Evolutionary conservation across 139 green algal species (phyloP), one percentile per base, ranked within the genome.

Genomic region (Picocystis salinarum): DNA sequence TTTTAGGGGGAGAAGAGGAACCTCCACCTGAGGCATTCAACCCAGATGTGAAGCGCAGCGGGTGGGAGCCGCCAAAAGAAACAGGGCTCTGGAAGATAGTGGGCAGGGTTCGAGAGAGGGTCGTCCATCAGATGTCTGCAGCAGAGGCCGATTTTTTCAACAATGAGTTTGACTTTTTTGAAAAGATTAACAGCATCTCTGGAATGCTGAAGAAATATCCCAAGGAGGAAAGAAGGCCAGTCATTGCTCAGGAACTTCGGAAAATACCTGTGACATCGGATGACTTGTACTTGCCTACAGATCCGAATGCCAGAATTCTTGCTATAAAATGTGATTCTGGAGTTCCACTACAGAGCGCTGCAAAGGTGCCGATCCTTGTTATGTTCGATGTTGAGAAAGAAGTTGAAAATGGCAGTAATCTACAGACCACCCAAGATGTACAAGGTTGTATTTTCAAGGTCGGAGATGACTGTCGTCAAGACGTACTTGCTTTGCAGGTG

Each of bases 401-500:
- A 17, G 6, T 6, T 26, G 28, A 6, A 5, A 17, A 50, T 7
- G 13, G 31, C 13, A 37, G 31, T 59, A 31, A 67, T 67, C 37
- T 67, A 67, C 58, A 67, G 66, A 39, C 26, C 22, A 20, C 34
- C 24, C 34, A 51, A 34, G 3, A 19, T 24, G 33, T 7, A 6
- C 54, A 74, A 45, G 71, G 71, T 5, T 82, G 67, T 67, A 91
- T 93, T 60, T 93, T 92, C 75, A 91, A 95, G 60, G 86, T 96
- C 2, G 68, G 77, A 0, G 85, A 96, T 55, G 87, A 96, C 59
- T 84, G 82, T 40, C 53, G 87, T 9, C 85, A 96, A 64, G 85
- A 96, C 53, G 82, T 96, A 46, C 70, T 96, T 30, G 87, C 85
- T 0, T 68, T 96, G 28, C 85, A 96, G 69, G 71, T 91, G n/a